Base-by-base conservation (phyloP, 2,329 filamentous ascomycete genomes). In the Aspergillus aculeatinus region DNA sequence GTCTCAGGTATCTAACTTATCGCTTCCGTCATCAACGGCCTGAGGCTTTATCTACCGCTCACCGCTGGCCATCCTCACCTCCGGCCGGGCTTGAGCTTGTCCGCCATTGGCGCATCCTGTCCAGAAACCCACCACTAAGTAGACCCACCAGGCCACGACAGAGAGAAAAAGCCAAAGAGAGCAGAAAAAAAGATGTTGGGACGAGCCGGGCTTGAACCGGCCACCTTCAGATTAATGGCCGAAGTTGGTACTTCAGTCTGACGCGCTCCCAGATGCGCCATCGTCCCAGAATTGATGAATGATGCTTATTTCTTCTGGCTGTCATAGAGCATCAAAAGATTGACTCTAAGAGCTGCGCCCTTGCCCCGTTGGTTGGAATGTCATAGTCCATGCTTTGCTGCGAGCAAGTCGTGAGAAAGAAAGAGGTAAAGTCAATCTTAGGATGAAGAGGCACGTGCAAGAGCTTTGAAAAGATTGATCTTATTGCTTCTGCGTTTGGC, bases 291-390 rank as follows among this genome's bases (percentile, higher is more conserved):
- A 16, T 4, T 35, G 33, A 3, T 35, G 4, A 0, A 35, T 4
- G 0, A 3, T 3, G 2, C 5, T 1, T 7, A 10, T 29, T 9
- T 6, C 2, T 2, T 3, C 3, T 29, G 2, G 9, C 9, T 2
- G 0, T 9, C 1, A 9, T 29, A 29, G 2, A 29, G 2, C 9
- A 9, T 9, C 1, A 0, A 9, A 6, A 3, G 1, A 29, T 3
- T 21, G 1, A 21, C 21, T 21, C 21, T 21, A 2, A 21, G 21
- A 21, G 21, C 21, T 21, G 21, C 21, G 21, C 21, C 21, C 1
- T 2, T 21, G 21, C 21, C 21, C 21, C 21, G 21, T 21, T 21
- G 21, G 2, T 21, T 21, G 21, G 21, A 21, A 21, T 21, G 21
- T 21, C 21, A 21, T 21, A 21, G 19, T 21, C 5, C 6, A 27